A percentile compares a stretch with the other conserved stretches of the same genome.
These are phyloP conservation scores for Elsinoe australis DNA, from an alignment of 2,329 filamentous ascomycete species.

Conservation along the genomic window DNA sequence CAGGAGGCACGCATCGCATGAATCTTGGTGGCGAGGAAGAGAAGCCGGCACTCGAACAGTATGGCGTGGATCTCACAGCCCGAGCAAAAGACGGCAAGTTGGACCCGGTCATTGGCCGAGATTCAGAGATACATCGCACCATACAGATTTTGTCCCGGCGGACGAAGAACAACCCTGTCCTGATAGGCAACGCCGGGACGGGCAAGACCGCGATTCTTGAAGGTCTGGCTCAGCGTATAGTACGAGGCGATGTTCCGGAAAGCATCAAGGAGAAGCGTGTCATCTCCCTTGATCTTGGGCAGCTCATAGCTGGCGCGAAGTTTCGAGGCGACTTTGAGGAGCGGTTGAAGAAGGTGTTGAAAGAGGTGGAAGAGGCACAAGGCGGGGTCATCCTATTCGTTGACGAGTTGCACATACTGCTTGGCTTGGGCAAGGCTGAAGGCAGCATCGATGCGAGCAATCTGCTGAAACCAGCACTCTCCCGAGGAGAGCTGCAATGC, in stretches of 20 bases:
- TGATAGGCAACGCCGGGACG: conserved; percentile 86
- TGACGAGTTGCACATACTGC: conserved; percentile 83
- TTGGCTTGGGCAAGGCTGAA: conserved; percentile 89
- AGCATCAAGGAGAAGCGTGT: conserved; percentile 93
- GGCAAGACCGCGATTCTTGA: conserved; percentile 93
- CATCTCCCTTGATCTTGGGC: conserved; percentile 78
- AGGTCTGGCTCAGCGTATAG: conserved; percentile 81
- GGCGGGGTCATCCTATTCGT: conserved; percentile 91
- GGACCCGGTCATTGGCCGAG: conserved; percentile 90
- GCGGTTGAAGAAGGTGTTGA: conserved; percentile 79
- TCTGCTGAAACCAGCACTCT: conserved; percentile 85
- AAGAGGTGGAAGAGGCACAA: conserved; percentile 81
- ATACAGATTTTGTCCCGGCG: conserved; percentile 88
- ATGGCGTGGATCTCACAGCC: conserved; percentile 80
- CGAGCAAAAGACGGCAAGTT: conserved; percentile 81
- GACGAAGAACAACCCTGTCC: conserved; percentile 91
- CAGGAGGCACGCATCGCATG: conserved; percentile 91
- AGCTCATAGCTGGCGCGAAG: conserved; percentile 90
- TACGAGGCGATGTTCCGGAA: conserved; percentile 87
- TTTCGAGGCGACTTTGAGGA: conserved; percentile 96
- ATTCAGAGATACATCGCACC: conserved; percentile 83
- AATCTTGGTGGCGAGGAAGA: conserved; percentile 67
- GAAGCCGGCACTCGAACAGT: conserved; percentile 85
- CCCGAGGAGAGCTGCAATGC: conserved; percentile 86
- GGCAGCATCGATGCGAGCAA: conserved; percentile 96